These are phyloP conservation scores for Tulasnella sp. DNA, from an alignment of 768 basidiomycete genomes.

Conservation along the genomic window DNA sequence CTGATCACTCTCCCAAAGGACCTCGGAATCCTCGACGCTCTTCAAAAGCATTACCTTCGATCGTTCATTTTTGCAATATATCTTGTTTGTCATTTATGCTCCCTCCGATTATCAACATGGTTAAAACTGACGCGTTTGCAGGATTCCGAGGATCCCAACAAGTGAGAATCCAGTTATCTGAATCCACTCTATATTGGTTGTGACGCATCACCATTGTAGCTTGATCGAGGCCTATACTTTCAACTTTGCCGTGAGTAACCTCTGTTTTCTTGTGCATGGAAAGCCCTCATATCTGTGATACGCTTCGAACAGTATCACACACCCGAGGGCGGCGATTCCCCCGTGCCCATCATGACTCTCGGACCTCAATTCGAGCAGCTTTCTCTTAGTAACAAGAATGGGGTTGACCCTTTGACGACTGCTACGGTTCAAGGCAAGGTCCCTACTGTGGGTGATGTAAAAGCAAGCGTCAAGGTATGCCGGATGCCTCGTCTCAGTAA, in stretches of 20 bases:
- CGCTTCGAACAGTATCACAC: slow-evolving; percentile 44
- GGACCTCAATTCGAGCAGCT: slow-evolving; percentile 45
- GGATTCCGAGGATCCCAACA: slow-evolving; percentile 77
- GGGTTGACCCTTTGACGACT: slow-evolving; percentile 44
- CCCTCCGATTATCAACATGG: slow-evolving; percentile 16
- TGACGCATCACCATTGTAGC: slow-evolving; percentile 28
- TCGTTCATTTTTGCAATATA: slow-evolving; percentile 81
- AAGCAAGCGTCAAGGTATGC: slow-evolving; percentile 63
- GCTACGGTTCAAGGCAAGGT: slow-evolving; percentile 46
- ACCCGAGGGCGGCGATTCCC: slow-evolving; percentile 43
- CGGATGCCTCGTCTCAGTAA: too few relatives aligned
- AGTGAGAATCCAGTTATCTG: slow-evolving; percentile 34
- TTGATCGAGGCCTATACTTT: slow-evolving; percentile 83
- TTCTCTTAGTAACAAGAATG: slow-evolving; percentile 25
- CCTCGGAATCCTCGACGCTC: slow-evolving; percentile 72
- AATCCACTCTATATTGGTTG: not conserved
- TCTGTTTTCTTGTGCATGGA: not conserved
- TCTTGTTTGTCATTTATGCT: slow-evolving; percentile 36
- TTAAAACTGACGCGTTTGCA: slow-evolving; percentile 22
- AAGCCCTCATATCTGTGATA: not conserved
- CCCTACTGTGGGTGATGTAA: slow-evolving; percentile 71
- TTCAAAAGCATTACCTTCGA: slow-evolving; percentile 70
- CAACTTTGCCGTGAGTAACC: slow-evolving; percentile 52
- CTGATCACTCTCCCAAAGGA: slow-evolving; percentile 45
- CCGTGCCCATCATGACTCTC: slow-evolving; percentile 62